Evolutionary conservation across 2,329 filamentous ascomycete genomes (phyloP).

Genomic region (Aureobasidium sp.): DNA sequence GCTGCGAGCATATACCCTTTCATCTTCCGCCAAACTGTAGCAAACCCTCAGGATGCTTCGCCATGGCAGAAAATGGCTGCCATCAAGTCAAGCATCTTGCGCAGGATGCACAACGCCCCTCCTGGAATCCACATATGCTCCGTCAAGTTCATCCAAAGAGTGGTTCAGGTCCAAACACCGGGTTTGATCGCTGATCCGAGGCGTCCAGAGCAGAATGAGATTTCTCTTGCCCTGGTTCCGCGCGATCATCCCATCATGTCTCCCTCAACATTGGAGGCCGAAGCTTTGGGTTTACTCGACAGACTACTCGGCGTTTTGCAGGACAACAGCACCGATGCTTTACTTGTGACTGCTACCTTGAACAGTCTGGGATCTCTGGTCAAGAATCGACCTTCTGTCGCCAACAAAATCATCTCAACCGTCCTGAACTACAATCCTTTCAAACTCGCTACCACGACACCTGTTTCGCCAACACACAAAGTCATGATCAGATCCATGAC

Average conservation of each 20-base stretch:
- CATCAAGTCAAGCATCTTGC: conserved; percentile 83
- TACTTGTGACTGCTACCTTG: conserved; percentile 83
- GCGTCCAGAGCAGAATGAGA: conserved; percentile 69
- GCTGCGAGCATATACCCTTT: conserved; percentile 89
- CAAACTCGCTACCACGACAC: conserved; percentile 58
- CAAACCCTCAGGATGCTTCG: conserved; percentile 71
- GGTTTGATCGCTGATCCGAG: conserved; percentile 73
- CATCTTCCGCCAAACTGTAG: conserved; percentile 85
- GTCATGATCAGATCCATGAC: conserved; percentile 91
- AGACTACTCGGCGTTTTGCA: conserved; percentile 78
- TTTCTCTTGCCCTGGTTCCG: conserved; percentile 79
- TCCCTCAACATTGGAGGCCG: conserved; percentile 77
- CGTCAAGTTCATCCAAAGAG: conserved; percentile 92
- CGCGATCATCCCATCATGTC: conserved; percentile 74
- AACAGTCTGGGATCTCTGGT: conserved; percentile 81
- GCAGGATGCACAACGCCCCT: conserved; percentile 74
- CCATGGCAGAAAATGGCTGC: conserved; percentile 82
- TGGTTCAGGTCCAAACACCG: conserved; percentile 87
- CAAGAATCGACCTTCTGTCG: conserved; percentile 70
- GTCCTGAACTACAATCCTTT: conserved; percentile 89
- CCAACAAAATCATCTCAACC: conserved; percentile 77
- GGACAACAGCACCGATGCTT: conserved; percentile 77
- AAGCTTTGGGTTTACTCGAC: conserved; percentile 84
- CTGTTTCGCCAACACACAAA: conserved; percentile 69
- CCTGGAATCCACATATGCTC: conserved; percentile 82